A percentile compares a stretch with the other conserved stretches of the same genome.
Evolutionary conservation across 768 basidiomycete genomes (phyloP).

Genomic region (Rhodotorula babjevae): DNA sequence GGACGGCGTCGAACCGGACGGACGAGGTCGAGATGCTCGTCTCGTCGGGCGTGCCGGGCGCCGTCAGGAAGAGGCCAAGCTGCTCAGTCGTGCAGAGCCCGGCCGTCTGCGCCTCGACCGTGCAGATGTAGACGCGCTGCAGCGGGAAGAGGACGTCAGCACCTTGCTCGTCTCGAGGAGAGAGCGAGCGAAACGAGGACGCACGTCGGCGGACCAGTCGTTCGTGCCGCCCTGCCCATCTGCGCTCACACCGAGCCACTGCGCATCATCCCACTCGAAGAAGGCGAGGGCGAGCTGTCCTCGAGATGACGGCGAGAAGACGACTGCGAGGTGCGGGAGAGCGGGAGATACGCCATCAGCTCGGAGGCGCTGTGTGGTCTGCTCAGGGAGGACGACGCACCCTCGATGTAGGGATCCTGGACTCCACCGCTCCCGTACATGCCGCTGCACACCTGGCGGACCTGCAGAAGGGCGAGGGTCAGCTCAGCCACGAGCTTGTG

Average conservation of each 20-base stretch:
- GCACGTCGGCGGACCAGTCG: slow-evolving; percentile 43
- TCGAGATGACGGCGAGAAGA: slow-evolving; percentile 68
- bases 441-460: slow-evolving; percentile 86
- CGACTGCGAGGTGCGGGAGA: slow-evolving; percentile 51
- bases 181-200: slow-evolving; percentile 56
- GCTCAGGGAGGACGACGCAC: slow-evolving; percentile 39
- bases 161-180: background rate
- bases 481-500: slow-evolving; percentile 50
- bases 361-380: background rate
- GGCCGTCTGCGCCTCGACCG: slow-evolving; percentile 65
- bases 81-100: slow-evolving; percentile 65
- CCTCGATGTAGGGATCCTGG: slow-evolving; percentile 46
- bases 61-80: slow-evolving; percentile 85
- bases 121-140: slow-evolving; percentile 89
- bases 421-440: slow-evolving; percentile 70
- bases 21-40: slow-evolving; percentile 87
- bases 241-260: slow-evolving; percentile 63
- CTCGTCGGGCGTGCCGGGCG: slow-evolving; percentile 54
- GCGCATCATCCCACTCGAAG: slow-evolving; percentile 88
- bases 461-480: slow-evolving; percentile 62
- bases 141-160: slow-evolving; percentile 31
- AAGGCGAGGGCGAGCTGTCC: slow-evolving; percentile 91
- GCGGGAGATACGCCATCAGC: background rate
- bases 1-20: slow-evolving; percentile 57
- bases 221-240: slow-evolving; percentile 36